Evolutionary conservation across 2,329 filamentous ascomycete species (phyloP), one percentile per base, ranked within the genome.

Genomic region (Fusarium tricinctum): DNA sequence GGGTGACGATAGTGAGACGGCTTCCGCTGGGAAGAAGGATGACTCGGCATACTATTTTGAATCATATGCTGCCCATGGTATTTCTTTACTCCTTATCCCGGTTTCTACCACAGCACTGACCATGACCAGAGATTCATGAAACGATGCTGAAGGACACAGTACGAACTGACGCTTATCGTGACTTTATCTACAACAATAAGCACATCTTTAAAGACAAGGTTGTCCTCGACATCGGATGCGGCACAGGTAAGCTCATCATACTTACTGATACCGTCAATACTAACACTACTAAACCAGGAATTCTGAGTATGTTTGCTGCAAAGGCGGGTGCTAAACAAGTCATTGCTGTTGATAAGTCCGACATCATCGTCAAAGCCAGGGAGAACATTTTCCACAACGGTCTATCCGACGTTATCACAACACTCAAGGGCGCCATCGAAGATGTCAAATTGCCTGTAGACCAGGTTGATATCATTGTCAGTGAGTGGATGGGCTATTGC

Each of bases 401-500:
- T 1, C 87, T 97, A 38, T 85, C 88, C 26, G 84, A 90, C 72
- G 84, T 85, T 23, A 93, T 98, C 74, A 93, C 90, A 43, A 93
- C 92, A 73, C 83, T 97, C 48, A 88, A 90, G 68, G 94, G 95
- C 38, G 92, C 93, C 75, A 92, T 97, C 63, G 95, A 98, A 78
- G 94, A 97, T 70, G 92, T 97, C 56, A 84, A 81, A 58, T 85
- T 94, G 22, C 94, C 92, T 2, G 90, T 95, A 9, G 84, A 89
- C 54, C 84, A 94, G 75, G 94, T 97, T 45, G 95, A 98, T 80
- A 91, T 98, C 74, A 97, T 98, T 76, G 91, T 98, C 63, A 97
- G 92, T 62, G 94, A 98, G 79, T 98, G 94, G 94, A 98, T 98
- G 94, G 94, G 94, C 30, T 98, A 98, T 78, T 92, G 91, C 68